phyloP scores from a whole-genome alignment of 225 moss, liverwort and hornwort genomes.

The Takakia lepidozioides region DNA sequence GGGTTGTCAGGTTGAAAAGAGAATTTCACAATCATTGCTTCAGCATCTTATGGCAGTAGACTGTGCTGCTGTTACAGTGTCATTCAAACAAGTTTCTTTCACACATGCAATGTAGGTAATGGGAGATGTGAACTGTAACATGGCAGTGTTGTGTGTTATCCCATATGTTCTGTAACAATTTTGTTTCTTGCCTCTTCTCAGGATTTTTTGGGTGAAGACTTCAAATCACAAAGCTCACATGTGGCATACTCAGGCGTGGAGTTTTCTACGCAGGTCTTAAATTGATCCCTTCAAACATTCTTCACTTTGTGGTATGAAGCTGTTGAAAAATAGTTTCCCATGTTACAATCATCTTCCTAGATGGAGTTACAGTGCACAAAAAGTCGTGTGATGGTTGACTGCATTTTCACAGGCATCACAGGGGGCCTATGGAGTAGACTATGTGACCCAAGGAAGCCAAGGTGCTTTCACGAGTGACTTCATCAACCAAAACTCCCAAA shows the following conservation, averaged over 20 bases:
- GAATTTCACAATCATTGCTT: no score
- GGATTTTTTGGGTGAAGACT: conserved; percentile 63
- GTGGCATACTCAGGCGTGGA: conserved; percentile 48
- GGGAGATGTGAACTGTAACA: no score
- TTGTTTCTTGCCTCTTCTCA: conserved; percentile 3
- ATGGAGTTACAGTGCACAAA: no score
- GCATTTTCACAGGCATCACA: conserved; percentile 44
- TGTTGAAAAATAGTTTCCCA: no score
- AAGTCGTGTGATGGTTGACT: no score
- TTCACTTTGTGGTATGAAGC: neutral
- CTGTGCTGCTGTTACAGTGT: no score
- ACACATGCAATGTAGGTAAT: no score
- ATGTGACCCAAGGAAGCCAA: conserved; percentile 47
- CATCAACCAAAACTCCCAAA: conserved; percentile 48
- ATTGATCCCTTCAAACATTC: no score
- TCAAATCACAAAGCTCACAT: conserved; percentile 65
- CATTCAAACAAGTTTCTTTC: no score
- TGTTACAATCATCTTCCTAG: no score
- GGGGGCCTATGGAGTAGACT: conserved; percentile 53
- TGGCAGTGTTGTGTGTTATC: neutral
- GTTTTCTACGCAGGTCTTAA: conserved; percentile 47
- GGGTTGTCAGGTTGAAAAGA: no score
- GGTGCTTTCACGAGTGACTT: conserved; percentile 43
- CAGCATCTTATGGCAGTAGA: no score
- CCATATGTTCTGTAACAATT: neutral